phyloP scores from a whole-genome alignment of 176 grass and related monocot genomes.

The Zoysia pacifica region DNA sequence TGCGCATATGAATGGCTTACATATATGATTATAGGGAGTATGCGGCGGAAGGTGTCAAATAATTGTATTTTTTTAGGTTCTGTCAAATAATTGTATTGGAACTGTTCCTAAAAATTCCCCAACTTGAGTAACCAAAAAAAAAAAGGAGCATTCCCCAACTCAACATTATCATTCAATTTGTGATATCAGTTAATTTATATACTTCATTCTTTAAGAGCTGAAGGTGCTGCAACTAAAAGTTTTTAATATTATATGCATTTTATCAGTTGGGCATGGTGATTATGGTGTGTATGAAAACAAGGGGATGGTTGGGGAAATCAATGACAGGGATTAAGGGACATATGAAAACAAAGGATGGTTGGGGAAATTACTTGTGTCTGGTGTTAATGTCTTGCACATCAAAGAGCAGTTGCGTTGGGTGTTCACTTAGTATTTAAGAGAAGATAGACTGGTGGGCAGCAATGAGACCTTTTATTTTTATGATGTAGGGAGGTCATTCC shows the following conservation, averaged over 20 bases:
- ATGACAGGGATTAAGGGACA: not conserved
- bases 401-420: not conserved
- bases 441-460: not conserved
- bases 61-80: not conserved
- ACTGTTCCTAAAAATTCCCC: too few relatives aligned
- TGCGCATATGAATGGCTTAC: not conserved
- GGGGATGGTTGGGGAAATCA: not conserved
- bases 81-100: too few relatives aligned
- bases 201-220: not conserved
- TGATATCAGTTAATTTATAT: not conserved
- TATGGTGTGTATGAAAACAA: not conserved
- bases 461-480: slow-evolving; percentile 9
- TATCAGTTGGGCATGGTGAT: not conserved
- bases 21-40: not conserved
- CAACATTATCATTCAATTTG: not conserved
- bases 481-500: not conserved
- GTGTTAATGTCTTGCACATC: not conserved
- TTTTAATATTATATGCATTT: not conserved
- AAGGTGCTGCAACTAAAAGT: slow-evolving; percentile 5
- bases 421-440: not conserved
- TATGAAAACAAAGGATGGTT: not conserved
- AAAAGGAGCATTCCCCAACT: not conserved
- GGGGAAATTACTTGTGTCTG: not conserved
- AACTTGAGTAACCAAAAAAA: too few relatives aligned
- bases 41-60: not conserved